Conservation (phyloP, 208 protist species). For the Leishmania amazonensis region DNA sequence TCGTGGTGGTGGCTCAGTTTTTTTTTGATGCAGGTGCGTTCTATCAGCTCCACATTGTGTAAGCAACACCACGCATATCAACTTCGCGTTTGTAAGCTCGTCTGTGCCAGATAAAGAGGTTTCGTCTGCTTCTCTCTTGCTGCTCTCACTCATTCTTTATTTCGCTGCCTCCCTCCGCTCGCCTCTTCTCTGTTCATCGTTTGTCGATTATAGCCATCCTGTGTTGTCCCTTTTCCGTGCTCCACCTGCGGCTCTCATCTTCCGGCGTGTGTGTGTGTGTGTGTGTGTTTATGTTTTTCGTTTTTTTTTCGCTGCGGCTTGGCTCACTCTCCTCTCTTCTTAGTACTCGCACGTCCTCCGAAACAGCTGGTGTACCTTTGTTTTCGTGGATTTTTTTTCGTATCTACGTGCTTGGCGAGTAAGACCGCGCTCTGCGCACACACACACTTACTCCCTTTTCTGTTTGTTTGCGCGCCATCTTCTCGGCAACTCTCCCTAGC, state of each 20-base stretch:
- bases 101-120: neutral
- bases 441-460: neutral
- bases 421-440: neutral
- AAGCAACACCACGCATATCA: neutral
- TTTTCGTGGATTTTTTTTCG: neutral
- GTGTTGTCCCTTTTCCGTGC: neutral
- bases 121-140: constrained; percentile 1
- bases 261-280: neutral
- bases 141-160: neutral
- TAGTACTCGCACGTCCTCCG: neutral
- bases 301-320: constrained; percentile 2
- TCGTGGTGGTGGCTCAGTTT: neutral
- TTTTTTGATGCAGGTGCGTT: neutral
- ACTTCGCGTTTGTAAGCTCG: neutral
- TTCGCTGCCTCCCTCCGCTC: neutral
- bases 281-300: neutral
- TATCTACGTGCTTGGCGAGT: neutral
- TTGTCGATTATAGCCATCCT: constrained; percentile 5
- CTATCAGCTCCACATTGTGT: neutral
- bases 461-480: neutral
- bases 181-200: neutral
- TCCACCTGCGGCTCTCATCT: neutral
- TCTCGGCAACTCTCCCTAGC: neutral
- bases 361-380: neutral
- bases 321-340: neutral